These are phyloP conservation scores for Alternaria dauci DNA, from an alignment of 2,329 filamentous ascomycete genomes.

Conservation along the genomic window DNA sequence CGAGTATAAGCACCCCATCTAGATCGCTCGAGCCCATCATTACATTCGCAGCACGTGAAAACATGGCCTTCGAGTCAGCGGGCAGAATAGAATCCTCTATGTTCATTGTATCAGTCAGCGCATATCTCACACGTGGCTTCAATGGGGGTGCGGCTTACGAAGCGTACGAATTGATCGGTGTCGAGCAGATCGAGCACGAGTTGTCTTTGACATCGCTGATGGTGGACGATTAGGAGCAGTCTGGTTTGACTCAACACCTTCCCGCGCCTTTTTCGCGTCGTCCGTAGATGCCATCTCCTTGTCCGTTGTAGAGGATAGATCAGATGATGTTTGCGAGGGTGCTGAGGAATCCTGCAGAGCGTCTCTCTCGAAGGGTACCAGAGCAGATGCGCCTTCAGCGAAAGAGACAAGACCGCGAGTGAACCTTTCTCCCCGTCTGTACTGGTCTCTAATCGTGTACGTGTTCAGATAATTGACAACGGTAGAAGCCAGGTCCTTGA, in stretches of 20 bases:
- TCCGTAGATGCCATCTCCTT: not conserved
- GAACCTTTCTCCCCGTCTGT: slow-evolving; percentile 39
- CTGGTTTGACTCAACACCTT: not conserved
- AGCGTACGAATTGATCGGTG: slow-evolving; percentile 29
- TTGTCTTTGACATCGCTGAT: not conserved
- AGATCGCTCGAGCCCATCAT: slow-evolving; percentile 44
- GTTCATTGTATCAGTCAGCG: not conserved
- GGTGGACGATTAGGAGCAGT: not conserved
- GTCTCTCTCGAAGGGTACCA: slow-evolving; percentile 25
- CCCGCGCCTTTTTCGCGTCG: not conserved
- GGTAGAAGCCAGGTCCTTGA: slow-evolving; percentile 39
- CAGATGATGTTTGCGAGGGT: not conserved
- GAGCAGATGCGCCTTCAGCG: slow-evolving; percentile 35
- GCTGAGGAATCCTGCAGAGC: not conserved
- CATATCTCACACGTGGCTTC: too few species aligned
- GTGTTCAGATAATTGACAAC: slow-evolving; percentile 38
- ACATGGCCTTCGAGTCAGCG: slow-evolving; percentile 41
- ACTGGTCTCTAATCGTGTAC: slow-evolving; percentile 37
- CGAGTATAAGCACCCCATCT: slow-evolving; percentile 47
- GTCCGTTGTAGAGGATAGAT: slow-evolving; percentile 1
- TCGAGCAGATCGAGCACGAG: slow-evolving; percentile 16
- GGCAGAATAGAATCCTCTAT: slow-evolving; percentile 40
- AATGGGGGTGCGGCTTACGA: slow-evolving; percentile 2
- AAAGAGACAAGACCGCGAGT: slow-evolving; percentile 45
- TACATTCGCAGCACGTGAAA: slow-evolving; percentile 44